Evolutionary conservation across 345 rosid species (phyloP), one percentile per base, ranked within the genome.

Genomic region (Syzygium oleosum): DNA sequence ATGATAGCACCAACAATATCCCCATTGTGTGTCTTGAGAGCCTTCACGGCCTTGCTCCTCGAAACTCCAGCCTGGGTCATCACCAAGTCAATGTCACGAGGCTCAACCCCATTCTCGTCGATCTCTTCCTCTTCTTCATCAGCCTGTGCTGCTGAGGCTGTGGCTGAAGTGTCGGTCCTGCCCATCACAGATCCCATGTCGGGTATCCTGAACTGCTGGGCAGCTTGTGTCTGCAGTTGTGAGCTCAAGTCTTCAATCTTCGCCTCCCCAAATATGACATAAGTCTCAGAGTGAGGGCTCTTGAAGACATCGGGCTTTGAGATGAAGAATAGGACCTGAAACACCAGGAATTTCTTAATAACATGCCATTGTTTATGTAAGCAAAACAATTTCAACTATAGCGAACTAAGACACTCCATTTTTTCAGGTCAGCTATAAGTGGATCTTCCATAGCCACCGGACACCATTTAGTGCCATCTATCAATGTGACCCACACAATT

Each of bases 181-280:
- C 94, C 93, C 56, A 92, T 58, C 56, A 94, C 89, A 6, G 97
- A 94, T 68, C 95, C 92, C 90, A 88, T 91, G 55, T 96, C 98
- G 27, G 98, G 98, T 94, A 95, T 91, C 92, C 94, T 93, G 88
- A 96, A 96, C 88, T 95, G 97, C 90, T 95, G 97, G 38, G 98
- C 98, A 73, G 98, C 99, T 91, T 96, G 99, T 65, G 97, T 92
- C 92, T 95, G 98, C 89, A 96, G 94, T 93, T 96, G 98, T 52
- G 99, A 95, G 92, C 98, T 96, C 94, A 95, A 88, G 89, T 96
- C 97, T 89, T 96, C 99, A 25, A 96, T 94, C 96, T 95, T 96
- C 34, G 98, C 99, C 94, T 96, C 99, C 13, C 97, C 98, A 52
- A 96, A 95, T 90, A 95, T 94, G 89, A 96, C 86, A 85, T 96